phyloP scores from a whole-genome alignment of 192 early-diverging fungal genomes.

The Haplosporangium gracile region DNA sequence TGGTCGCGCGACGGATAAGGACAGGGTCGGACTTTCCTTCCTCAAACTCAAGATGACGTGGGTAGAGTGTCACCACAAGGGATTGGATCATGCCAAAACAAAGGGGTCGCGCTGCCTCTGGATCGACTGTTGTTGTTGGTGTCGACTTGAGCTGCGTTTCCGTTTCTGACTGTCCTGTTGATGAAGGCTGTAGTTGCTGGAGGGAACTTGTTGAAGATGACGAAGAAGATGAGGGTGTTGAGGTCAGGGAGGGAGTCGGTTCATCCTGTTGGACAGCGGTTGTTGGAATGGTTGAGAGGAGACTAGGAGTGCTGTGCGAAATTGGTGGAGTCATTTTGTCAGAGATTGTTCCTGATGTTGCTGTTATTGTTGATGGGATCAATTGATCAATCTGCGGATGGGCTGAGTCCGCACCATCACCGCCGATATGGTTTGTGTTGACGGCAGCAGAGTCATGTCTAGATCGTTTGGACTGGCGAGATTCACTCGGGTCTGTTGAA shows the following conservation, averaged over 20 bases:
- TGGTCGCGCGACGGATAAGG: constrained; percentile 29
- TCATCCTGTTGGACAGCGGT: neutral
- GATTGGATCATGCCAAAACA: constrained; percentile 59
- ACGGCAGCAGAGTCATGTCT: neutral
- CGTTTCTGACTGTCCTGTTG: neutral
- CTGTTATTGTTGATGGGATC: neutral
- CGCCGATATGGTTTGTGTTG: neutral
- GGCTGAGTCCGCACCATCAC: neutral
- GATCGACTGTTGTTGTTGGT: neutral
- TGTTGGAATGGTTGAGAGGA: neutral
- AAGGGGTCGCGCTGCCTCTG: constrained; percentile 18
- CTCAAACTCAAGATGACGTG: constrained; percentile 46
- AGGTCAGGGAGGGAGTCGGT: neutral
- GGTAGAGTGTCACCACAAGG: constrained; percentile 47
- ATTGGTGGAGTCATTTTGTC: constrained; percentile 12
- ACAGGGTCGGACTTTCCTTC: constrained; percentile 49
- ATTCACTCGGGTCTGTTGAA: neutral
- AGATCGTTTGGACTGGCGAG: constrained; percentile 15
- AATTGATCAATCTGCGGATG: neutral
- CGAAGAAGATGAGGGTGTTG: neutral
- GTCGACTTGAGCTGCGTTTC: too few relatives aligned
- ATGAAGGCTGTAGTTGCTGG: neutral
- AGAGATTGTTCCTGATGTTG: neutral
- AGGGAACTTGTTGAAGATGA: neutral
- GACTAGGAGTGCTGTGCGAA: neutral